Evolutionary conservation across 1,139 yeast genomes (phyloP), one percentile per base, ranked within the genome.

Genomic region (Geotrichum klebahnii): DNA sequence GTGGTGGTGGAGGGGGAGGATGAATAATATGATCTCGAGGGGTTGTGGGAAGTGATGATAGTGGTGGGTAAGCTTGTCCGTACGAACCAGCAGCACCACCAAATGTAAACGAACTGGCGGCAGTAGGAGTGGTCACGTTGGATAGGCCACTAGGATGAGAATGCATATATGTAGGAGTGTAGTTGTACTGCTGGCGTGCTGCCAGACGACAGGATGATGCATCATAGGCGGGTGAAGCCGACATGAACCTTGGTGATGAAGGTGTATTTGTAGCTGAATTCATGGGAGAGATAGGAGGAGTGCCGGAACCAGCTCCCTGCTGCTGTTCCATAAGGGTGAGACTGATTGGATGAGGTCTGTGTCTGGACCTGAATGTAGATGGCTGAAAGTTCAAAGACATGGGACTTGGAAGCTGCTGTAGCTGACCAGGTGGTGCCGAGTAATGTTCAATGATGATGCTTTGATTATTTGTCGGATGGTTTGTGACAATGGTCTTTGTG

Each of bases 271-370:
- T 33, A 20, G 54, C 26, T 42, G 46, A 33, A 23, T 43, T 43
- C 46, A 43, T 43, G 39, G 46, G 46, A 16, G 48, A 41, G 17
- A 32, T 29, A 9, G 31, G 37, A 2, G 48, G 45, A 24, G 45
- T 19, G 39, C 34, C 38, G 2, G 34, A 12, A 17, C n/a, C n/a
- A n/a, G n/a, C n/a, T n/a, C n/a, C n/a, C n/a, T n/a, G n/a, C n/a
- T n/a, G n/a, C n/a, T n/a, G n/a, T n/a, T 20, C 37, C 34, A 20
- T 26, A 32, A 32, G 6, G 26, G 22, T 24, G 28, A 45, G 78
- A 73, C 56, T 77, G 73, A 53, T 77, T 70, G 59, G 73, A 65
- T 46, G 68, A 68, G 58, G 77, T 75, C 32, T 75, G 72, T 55
- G 68, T 28, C 38, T 36, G 14, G 49, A 37, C 31, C 37, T 22